phyloP scores from a whole-genome alignment of 192 early-diverging fungal genomes.

The Haplosporangium gracile region DNA sequence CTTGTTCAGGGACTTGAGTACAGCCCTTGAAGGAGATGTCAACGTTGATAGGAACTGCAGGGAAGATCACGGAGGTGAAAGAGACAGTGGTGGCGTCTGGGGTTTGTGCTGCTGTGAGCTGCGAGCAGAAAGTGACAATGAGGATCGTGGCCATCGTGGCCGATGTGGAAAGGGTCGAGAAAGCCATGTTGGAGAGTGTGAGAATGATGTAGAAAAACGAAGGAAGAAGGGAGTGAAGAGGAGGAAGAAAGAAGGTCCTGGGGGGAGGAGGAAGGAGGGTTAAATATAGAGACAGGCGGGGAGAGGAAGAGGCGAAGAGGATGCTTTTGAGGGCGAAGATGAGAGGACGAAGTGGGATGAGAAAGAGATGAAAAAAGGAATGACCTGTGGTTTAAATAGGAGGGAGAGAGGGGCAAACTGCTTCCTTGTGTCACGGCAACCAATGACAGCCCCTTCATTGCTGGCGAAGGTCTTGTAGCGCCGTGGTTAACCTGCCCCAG shows the following conservation, averaged over 20 bases:
- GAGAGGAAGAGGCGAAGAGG: too few species aligned
- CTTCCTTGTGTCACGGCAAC: too few species aligned
- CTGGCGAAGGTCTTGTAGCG: too few species aligned
- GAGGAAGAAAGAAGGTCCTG: too few species aligned
- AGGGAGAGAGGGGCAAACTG: too few species aligned
- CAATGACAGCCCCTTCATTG: too few species aligned
- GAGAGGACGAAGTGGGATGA: too few species aligned
- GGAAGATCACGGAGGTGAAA: not conserved
- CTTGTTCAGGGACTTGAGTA: constrained; percentile 3
- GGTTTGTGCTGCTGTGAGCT: constrained; percentile 5
- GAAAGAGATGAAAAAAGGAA: too few species aligned
- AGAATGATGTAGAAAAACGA: not conserved
- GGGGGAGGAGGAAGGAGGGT: not conserved
- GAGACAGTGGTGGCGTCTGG: constrained; percentile 14
- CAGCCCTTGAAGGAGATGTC: constrained; percentile 1
- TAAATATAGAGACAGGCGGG: too few species aligned
- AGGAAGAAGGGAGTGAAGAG: not conserved
- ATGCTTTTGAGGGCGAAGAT: too few species aligned
- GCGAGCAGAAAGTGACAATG: not conserved
- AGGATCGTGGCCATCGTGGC: not conserved
- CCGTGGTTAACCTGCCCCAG: too few species aligned
- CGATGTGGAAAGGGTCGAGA: not conserved
- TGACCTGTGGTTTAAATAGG: too few species aligned
- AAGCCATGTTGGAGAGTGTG: not conserved
- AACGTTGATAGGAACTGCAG: constrained; percentile 12